phyloP scores from a whole-genome alignment of 2,329 filamentous ascomycete species.

The Sclerotinia trifoliorum region DNA sequence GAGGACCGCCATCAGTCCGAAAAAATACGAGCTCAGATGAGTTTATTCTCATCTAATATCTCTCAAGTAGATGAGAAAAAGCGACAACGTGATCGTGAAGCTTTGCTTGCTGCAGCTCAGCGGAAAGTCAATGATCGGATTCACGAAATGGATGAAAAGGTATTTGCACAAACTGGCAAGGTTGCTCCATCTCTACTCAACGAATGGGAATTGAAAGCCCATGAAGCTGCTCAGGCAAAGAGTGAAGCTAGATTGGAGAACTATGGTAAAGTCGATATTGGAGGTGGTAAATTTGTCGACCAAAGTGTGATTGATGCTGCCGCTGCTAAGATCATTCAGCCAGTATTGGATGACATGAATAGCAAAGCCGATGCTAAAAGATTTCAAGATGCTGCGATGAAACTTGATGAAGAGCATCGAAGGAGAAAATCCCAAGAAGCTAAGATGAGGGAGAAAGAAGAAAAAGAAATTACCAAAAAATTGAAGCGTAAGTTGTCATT shows the following conservation, averaged over 20 bases:
- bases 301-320: slow-evolving; percentile 76
- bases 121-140: slow-evolving; percentile 80
- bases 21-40: slow-evolving; percentile 76
- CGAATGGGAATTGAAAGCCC: slow-evolving; percentile 78
- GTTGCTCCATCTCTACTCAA: slow-evolving; percentile 65
- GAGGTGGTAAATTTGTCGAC: slow-evolving; percentile 77
- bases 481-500: slow-evolving; percentile 55
- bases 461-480: slow-evolving; percentile 53
- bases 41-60: slow-evolving; percentile 66
- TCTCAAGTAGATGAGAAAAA: slow-evolving; percentile 71
- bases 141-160: slow-evolving; percentile 76
- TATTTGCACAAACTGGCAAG: slow-evolving; percentile 74
- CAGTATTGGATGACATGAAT: slow-evolving; percentile 80
- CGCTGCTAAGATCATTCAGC: slow-evolving; percentile 73
- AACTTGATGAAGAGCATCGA: slow-evolving; percentile 63
- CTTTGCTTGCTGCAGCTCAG: slow-evolving; percentile 74
- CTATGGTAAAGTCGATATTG: slow-evolving; percentile 65
- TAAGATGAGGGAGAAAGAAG: slow-evolving; percentile 55
- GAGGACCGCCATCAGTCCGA: slow-evolving; percentile 62
- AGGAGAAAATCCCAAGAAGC: slow-evolving; percentile 58
- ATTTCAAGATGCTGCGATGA: slow-evolving; percentile 62
- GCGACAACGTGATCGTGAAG: slow-evolving; percentile 70
- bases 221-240: slow-evolving; percentile 64
- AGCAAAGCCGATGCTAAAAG: slow-evolving; percentile 72
- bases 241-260: slow-evolving; percentile 59